Base-by-base conservation (phyloP, 164 flowering plant genomes). In the Echeveria elegans region DNA sequence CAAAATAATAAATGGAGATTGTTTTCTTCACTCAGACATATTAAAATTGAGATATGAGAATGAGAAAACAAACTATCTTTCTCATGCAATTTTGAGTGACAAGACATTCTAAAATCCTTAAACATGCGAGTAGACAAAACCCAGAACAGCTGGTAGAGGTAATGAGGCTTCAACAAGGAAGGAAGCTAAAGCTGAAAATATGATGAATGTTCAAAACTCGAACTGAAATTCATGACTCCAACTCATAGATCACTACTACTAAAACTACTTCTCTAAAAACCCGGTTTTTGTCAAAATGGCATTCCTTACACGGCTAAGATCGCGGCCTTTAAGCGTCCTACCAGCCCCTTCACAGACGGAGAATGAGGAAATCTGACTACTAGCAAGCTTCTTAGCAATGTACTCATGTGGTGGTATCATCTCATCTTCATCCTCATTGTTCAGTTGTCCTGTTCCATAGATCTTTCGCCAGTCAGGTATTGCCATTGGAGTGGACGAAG, bases 281-380 rank as follows among this genome's bases (percentile, higher is more conserved):
- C 98, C 98, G 63, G 96, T 92, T 74, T 81, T 85, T 0, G 83
- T 77, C 62, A 87, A 79, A 70, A 89, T 76, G 36, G 90, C 88
- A 76, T 89, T 84, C 72, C 97, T 89, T 37, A 92, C 83, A 69
- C 77, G 80, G 65, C 89, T 82, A 18, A 92, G 92, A 70, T 92
- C 96, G 70, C 97, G 84, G 9, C 98, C 98, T 77, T 92, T 92
- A 67, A 92, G 85, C 18, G 94, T 89, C n/a, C 97, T 82, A 4
- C 97, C 97, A 58, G 78, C 73, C 26, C 96, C 96, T 84, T 92
- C 97, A 74, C 85, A 86, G 47, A 92, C 82, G 6, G 97, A 92
- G 68, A 77, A 86, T 0, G 96, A 86, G 34, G 89, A 84, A 66
- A 86, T 86, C 72, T 82, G 88, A 29, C 71, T 84, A 71, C 83